Percentiles rank a stretch among this genome's conserved stretches.
phyloP scores from a whole-genome alignment of 1,284 basidiomycete genomes.

The Uromyces viciae-fabae region DNA sequence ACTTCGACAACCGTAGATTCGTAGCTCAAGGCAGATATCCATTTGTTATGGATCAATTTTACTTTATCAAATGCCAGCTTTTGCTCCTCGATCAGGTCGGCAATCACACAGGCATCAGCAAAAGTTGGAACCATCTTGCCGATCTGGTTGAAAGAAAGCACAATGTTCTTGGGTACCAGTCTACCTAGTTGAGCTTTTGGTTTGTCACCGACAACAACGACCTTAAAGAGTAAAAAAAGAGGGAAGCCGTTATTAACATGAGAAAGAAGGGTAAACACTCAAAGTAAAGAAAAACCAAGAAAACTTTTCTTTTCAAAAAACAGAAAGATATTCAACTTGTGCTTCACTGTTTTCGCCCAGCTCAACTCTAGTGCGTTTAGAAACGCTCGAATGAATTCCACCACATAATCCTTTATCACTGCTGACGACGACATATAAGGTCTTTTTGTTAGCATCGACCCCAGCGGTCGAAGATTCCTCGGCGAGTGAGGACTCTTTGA shows the following conservation, averaged over 20 bases:
- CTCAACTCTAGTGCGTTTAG: constrained; percentile 77
- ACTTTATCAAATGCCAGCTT: constrained; percentile 81
- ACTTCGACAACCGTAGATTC: constrained; percentile 53
- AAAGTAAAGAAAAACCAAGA: background rate
- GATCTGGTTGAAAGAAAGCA: constrained; percentile 92
- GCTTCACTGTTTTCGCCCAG: constrained; percentile 45
- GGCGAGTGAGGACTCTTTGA: constrained; percentile 34
- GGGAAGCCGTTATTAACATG: constrained; percentile 59
- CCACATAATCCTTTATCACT: constrained; percentile 99
- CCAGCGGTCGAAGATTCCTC: constrained; percentile 50
- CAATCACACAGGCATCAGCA: constrained; percentile 86
- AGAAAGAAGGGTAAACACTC: constrained; percentile 54
- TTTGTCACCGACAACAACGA: constrained; percentile 83
- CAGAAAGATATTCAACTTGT: constrained; percentile 18
- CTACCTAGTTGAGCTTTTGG: constrained; percentile 87
- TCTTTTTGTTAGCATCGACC: constrained; percentile 51
- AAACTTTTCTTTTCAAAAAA: background rate
- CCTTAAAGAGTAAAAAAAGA: constrained; percentile 48
- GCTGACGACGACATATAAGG: constrained; percentile 80
- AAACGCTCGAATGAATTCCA: constrained; percentile 97
- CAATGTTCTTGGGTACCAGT: constrained; percentile 65
- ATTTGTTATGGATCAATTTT: constrained; percentile 45
- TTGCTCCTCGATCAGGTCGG: constrained; percentile 84
- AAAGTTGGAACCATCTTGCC: constrained; percentile 97
- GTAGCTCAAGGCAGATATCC: constrained; percentile 35